phyloP scores from a whole-genome alignment of 108 stramenopile genomes.

The Schizochytrium sp. region DNA sequence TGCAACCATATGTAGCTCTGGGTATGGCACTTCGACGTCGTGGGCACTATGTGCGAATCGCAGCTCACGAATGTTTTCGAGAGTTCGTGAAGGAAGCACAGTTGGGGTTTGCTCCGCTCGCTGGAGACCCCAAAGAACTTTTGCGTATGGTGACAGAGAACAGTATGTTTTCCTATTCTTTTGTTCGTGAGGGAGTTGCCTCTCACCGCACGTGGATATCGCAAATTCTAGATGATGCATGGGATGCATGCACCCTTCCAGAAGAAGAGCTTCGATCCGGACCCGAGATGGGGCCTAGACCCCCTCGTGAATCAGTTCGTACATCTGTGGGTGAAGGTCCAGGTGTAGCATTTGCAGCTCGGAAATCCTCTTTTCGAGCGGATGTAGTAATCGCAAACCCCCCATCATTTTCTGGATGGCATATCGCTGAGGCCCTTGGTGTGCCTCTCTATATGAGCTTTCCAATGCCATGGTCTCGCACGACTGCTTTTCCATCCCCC shows the following conservation, averaged over 20 bases:
- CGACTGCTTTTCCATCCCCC: conserved; percentile 14
- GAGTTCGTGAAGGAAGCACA: conserved; percentile 5
- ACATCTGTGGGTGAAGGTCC: background rate
- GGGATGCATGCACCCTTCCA: conserved; percentile 54
- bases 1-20: conserved; percentile 60
- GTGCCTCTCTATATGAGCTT: conserved; percentile 55
- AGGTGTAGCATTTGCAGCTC: conserved; percentile 31
- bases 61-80: conserved; percentile 36
- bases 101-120: conserved; percentile 24
- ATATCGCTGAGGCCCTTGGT: conserved; percentile 55
- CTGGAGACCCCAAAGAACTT: conserved; percentile 44
- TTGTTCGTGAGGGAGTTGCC: conserved; percentile 39
- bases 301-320: background rate
- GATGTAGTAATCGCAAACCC: conserved; percentile 52
- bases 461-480: conserved; percentile 55
- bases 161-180: conserved; percentile 50
- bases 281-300: background rate
- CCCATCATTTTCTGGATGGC: conserved; percentile 56
- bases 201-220: conserved; percentile 55
- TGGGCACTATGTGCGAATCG: conserved; percentile 56
- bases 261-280: conserved; percentile 55
- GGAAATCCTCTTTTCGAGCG: conserved; percentile 16
- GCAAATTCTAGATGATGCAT: conserved; percentile 38
- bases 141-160: conserved; percentile 54
- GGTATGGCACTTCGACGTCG: conserved; percentile 45